These are phyloP conservation scores for Rhododendron ovatum DNA, from an alignment of 148 eudicot species.

Conservation along the genomic window DNA sequence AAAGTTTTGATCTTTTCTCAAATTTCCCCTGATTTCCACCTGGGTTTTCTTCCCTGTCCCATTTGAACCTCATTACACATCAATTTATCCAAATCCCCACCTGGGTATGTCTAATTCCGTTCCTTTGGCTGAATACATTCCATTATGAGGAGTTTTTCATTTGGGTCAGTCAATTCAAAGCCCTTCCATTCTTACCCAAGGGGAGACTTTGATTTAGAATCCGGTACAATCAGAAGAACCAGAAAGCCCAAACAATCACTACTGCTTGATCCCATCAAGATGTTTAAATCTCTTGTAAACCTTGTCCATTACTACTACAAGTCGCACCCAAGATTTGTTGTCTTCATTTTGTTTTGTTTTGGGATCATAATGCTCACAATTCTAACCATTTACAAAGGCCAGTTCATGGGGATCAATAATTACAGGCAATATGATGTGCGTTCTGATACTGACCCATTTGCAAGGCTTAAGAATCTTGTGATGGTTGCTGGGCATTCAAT, in stretches of 20 bases:
- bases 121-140: neutral
- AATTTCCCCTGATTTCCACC: neutral
- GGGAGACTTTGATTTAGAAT: conserved; percentile 83
- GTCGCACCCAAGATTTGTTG: conserved; percentile 52
- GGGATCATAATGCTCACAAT: conserved; percentile 44
- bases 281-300: conserved; percentile 52
- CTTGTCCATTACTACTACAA: conserved; percentile 43
- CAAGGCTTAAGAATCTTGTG: conserved; percentile 70
- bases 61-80: neutral
- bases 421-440: conserved; percentile 28
- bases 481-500: conserved; percentile 99
- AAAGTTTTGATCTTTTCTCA: neutral
- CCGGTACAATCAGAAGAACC: conserved; percentile 45
- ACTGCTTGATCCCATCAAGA: conserved; percentile 32
- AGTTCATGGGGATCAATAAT: conserved; percentile 15
- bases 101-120: conserved; percentile 12
- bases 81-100: neutral
- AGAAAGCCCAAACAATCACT: conserved; percentile 41
- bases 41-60: neutral
- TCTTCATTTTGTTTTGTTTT: conserved; percentile 47
- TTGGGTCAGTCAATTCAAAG: conserved; percentile 55
- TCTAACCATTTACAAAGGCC: conserved; percentile 41
- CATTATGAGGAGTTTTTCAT: conserved; percentile 62
- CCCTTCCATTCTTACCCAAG: conserved; percentile 70
- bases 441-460: conserved; percentile 40